A percentile compares a stretch with the other conserved stretches of the same genome.
Evolutionary conservation across 1,284 basidiomycete genomes (phyloP).

Genomic region (Ustilago shanxiensis): DNA sequence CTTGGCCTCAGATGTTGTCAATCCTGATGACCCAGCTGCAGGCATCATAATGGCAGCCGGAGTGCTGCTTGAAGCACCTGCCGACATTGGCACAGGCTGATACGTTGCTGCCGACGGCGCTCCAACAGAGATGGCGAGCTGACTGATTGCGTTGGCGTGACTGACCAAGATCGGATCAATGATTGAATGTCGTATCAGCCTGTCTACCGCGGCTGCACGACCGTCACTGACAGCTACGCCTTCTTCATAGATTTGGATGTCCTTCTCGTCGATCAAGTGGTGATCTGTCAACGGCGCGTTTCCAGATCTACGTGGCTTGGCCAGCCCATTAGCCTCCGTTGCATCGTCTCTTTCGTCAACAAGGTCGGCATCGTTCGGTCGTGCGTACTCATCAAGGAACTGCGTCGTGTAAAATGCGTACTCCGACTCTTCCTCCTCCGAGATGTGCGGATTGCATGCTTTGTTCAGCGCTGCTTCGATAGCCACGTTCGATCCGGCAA

Average conservation of each 20-base stretch:
- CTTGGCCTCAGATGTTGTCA: slow-evolving; percentile 46
- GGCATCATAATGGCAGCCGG: neutral
- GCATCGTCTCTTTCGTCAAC: neutral
- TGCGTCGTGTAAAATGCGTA: slow-evolving; percentile 53
- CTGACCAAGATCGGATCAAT: slow-evolving; percentile 41
- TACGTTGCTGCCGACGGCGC: neutral
- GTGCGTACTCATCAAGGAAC: slow-evolving; percentile 39
- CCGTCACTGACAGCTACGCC: slow-evolving; percentile 39
- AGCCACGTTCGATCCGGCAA: slow-evolving; percentile 38
- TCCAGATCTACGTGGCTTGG: neutral
- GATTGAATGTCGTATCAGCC: slow-evolving; percentile 24
- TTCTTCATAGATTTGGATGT: slow-evolving; percentile 56
- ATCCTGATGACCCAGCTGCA: neutral
- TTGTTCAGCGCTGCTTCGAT: slow-evolving; percentile 46
- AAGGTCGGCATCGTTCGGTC: slow-evolving; percentile 17
- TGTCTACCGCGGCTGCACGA: slow-evolving; percentile 21
- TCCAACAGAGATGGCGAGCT: slow-evolving; percentile 9
- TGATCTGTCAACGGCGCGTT: slow-evolving; percentile 29
- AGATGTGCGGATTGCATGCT: slow-evolving; percentile 47
- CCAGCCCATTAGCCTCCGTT: neutral
- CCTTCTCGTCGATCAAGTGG: slow-evolving; percentile 51
- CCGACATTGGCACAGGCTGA: slow-evolving; percentile 4
- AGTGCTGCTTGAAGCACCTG: neutral
- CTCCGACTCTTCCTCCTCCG: slow-evolving; percentile 43
- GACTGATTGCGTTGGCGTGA: slow-evolving; percentile 36